These are phyloP conservation scores for Diaporthe citriasiana DNA, from an alignment of 2,329 filamentous ascomycete genomes.

Conservation along the genomic window DNA sequence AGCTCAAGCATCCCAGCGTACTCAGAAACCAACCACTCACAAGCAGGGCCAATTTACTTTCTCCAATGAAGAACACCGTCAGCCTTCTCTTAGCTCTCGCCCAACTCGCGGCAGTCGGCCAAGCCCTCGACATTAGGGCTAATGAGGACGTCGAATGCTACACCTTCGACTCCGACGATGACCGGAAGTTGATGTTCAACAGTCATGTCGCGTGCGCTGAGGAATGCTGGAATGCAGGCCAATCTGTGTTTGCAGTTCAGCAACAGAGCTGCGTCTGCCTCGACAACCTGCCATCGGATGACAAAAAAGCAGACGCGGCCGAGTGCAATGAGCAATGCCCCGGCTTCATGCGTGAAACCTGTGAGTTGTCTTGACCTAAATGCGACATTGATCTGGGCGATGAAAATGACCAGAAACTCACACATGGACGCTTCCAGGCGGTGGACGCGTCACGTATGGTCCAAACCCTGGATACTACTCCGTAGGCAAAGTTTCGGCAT, in stretches of 20 bases:
- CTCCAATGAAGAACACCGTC: background rate
- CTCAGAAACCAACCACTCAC: background rate
- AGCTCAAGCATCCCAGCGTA: background rate
- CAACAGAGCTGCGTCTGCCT: background rate
- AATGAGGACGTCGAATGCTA: background rate
- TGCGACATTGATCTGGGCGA: background rate
- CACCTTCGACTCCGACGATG: background rate
- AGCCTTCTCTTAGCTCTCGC: background rate
- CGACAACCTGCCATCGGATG: slow-evolving; percentile 4
- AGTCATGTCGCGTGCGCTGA: background rate
- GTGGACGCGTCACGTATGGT: background rate
- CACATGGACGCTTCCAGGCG: background rate
- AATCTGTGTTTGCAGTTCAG: background rate
- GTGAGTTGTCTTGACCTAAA: background rate
- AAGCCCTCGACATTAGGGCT: background rate
- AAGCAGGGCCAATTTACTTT: background rate
- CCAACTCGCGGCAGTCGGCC: background rate
- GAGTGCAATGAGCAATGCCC: slow-evolving; percentile 9
- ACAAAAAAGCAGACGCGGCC: slow-evolving; percentile 10
- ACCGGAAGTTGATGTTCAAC: background rate
- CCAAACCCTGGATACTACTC: background rate
- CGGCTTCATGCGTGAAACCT: background rate
- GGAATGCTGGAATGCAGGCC: background rate
- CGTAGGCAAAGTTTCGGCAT: background rate
- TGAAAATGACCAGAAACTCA: background rate